Evolutionary conservation across 768 basidiomycete species (phyloP).

Genomic region (Mrakia frigida): DNA sequence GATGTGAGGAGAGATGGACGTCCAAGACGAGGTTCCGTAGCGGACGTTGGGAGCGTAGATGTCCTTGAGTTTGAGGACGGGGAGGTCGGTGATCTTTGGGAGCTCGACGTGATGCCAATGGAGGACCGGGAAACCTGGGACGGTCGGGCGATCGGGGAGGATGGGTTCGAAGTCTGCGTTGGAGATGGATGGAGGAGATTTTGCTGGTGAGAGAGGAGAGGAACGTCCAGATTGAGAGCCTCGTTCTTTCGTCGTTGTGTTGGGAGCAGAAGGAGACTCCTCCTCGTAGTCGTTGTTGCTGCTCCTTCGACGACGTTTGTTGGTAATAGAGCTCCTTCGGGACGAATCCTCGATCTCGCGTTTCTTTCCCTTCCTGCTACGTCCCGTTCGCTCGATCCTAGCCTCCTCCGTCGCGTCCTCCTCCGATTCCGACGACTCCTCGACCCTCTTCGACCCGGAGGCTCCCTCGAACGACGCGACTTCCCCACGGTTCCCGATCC

Average conservation of each 20-base stretch:
- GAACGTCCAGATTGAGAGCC: neutral
- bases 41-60: neutral
- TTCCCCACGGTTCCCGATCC: neutral
- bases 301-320: neutral
- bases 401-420: too few relatives aligned
- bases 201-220: neutral
- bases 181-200: neutral
- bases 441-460: too few relatives aligned
- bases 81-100: neutral
- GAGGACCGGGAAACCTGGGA: neutral
- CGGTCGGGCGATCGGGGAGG: neutral
- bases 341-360: neutral
- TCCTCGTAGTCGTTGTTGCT: neutral
- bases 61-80: neutral
- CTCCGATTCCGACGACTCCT: too few relatives aligned
- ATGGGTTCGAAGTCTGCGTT: neutral
- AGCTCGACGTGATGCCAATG: neutral
- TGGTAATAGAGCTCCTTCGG: neutral
- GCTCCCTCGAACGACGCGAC: neutral
- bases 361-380: neutral
- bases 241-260: too few relatives aligned
- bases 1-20: conserved; percentile 11
- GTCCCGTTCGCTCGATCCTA: neutral
- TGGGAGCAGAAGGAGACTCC: too few relatives aligned
- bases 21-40: conserved; percentile 6